Percentiles rank a stretch among this genome's conserved stretches.
These are phyloP conservation scores for Oligophagozyma castellii DNA, from an alignment of 1,139 yeast species.

Conservation along the genomic window DNA sequence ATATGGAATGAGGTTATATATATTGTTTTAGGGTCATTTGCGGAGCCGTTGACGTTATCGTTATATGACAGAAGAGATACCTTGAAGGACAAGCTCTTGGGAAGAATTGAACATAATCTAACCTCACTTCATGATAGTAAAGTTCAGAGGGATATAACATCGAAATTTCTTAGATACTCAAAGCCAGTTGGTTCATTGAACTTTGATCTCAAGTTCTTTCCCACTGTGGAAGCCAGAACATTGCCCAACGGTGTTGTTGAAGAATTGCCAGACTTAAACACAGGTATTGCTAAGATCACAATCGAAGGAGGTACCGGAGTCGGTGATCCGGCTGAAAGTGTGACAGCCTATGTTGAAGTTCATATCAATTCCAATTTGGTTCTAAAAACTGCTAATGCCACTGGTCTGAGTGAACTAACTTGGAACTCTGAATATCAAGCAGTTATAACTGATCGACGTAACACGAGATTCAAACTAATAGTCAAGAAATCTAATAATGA, in stretches of 20 bases:
- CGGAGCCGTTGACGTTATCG: slow-evolving; percentile 64
- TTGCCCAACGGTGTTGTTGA: slow-evolving; percentile 74
- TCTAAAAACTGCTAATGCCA: slow-evolving; percentile 41
- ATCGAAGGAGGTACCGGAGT: slow-evolving; percentile 14
- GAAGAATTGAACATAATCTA: slow-evolving; percentile 61
- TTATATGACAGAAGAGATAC: slow-evolving; percentile 62
- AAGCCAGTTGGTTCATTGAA: slow-evolving; percentile 63
- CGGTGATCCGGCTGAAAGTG: slow-evolving; percentile 27
- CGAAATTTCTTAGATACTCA: slow-evolving; percentile 58
- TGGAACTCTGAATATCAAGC: slow-evolving; percentile 58
- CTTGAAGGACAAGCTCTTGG: slow-evolving; percentile 69
- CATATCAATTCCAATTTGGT: slow-evolving; percentile 47
- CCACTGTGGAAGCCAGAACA: slow-evolving; percentile 59
- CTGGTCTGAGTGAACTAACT: slow-evolving; percentile 52
- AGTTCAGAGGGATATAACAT: slow-evolving; percentile 36
- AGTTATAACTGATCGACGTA: slow-evolving; percentile 61
- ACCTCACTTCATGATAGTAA: slow-evolving; percentile 46
- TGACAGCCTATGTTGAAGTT: slow-evolving; percentile 56
- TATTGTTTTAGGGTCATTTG: slow-evolving; percentile 55
- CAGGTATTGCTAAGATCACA: slow-evolving; percentile 61
- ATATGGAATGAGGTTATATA: slow-evolving; percentile 69
- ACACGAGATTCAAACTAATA: slow-evolving; percentile 50
- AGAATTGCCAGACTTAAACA: slow-evolving; percentile 83
- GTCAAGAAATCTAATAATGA: slow-evolving; percentile 53
- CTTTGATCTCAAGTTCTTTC: slow-evolving; percentile 63